Base-by-base conservation (phyloP, 1,284 basidiomycete species). In the Trichosporon inkin region DNA sequence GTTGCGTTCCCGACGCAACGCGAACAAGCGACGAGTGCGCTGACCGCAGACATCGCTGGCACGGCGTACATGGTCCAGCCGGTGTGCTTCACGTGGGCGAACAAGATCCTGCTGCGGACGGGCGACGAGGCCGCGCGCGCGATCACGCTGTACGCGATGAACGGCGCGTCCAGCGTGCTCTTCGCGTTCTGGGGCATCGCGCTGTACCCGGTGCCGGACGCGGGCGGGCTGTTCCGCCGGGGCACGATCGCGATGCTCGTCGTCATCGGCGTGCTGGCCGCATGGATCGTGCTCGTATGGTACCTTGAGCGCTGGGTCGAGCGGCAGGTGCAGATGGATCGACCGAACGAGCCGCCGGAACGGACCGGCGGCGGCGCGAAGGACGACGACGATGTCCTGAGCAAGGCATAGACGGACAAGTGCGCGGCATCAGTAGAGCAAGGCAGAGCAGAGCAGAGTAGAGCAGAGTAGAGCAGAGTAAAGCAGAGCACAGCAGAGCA, bases 191-290 rank as follows among this genome's bases (percentile, higher is more conserved):
- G 54, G 55, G 58, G 62, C 5, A 57, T 61, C 58, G 32, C 54
- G 13, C 62, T 63, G 49, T 61, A 60, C 36, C 62, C 62, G 13
- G 54, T 49, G 4, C 34, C 62, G 14, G 56, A 57, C 28, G 56
- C 56, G 0, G 47, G 37, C n/a, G 2, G 13, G 8, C 49, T 13
- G 10, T 57, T 52, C 49, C 47, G 57, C 14, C 67, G 80, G 2
- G 82, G 85, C 10, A 67, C 94, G 32, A 81, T 92, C 24, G 75
- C 88, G 56, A 94, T 92, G 75, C 84, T 86, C 62, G 86, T 87
- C 55, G 81, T 97, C 34, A 92, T 97, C 69, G 95, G 92, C 0
- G 80, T 86, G 1, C 78, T 89, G 32, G 57, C 51, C 1, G 28
- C 8, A 10, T 53, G 57, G 39, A 37, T 58, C 32, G 28, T 11